phyloP scores from a whole-genome alignment of 2,329 filamentous ascomycete genomes.

The Fusarium neocosmosporiellum region DNA sequence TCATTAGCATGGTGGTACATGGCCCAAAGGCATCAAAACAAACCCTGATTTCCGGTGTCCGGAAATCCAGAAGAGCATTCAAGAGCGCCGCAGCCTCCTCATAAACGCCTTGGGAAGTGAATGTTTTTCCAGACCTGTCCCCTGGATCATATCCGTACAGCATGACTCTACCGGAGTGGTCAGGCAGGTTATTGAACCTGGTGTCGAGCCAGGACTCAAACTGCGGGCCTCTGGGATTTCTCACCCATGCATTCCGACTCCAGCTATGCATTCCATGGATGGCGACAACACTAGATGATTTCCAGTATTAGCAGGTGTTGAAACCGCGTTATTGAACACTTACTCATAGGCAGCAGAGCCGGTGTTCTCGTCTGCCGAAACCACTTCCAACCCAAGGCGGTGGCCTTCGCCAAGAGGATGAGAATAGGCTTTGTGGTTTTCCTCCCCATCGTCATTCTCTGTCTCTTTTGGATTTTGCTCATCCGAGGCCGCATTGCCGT shows the following conservation, averaged over 20 bases:
- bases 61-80: not conserved
- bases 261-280: not conserved
- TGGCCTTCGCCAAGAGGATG: not conserved
- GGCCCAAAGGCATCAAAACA: not conserved
- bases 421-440: not conserved
- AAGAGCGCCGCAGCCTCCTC: not conserved
- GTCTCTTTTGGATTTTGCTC: not conserved
- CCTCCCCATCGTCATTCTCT: not conserved
- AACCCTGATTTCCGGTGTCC: conserved; percentile 3
- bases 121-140: not conserved
- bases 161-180: not conserved
- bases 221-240: not conserved
- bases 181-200: not conserved
- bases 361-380: not conserved
- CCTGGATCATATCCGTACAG: not conserved
- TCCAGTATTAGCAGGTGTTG: not conserved
- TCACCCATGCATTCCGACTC: not conserved
- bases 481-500: not conserved
- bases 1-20: not conserved
- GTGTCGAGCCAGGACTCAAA: not conserved
- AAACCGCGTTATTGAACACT: not conserved
- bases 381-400: not conserved
- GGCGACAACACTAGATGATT: not conserved
- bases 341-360: not conserved
- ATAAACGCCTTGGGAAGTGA: not conserved